phyloP scores from a whole-genome alignment of 164 flowering plant species.

The Nelumbo lutea region DNA sequence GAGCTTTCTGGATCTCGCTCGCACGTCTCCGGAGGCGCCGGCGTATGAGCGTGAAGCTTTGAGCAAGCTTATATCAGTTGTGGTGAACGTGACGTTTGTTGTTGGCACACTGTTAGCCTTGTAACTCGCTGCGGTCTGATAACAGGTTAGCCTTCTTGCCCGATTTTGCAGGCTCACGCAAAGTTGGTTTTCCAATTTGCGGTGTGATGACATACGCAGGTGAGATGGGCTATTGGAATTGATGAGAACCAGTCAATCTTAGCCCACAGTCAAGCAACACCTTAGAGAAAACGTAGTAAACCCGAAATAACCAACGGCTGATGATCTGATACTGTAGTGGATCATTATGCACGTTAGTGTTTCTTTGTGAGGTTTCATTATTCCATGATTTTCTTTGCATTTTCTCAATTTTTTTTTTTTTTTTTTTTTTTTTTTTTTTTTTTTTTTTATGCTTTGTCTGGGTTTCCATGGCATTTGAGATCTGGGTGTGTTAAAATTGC shows the following conservation, averaged over 20 bases:
- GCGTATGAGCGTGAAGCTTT: not conserved
- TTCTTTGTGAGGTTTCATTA: not conserved
- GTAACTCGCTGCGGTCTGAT: not conserved
- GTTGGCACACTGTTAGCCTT: not conserved
- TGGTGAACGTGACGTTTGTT: not conserved
- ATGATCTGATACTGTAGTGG: too few relatives aligned
- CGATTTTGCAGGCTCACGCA: not conserved
- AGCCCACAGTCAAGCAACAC: too few relatives aligned
- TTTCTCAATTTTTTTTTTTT: not conserved
- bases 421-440: not conserved
- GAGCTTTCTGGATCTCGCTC: not conserved
- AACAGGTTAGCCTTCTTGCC: not conserved
- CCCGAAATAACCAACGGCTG: too few relatives aligned
- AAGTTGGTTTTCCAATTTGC: not conserved
- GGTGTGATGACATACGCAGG: not conserved
- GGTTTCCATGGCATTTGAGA: not conserved
- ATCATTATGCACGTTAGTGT: not conserved
- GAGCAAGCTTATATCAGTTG: not conserved
- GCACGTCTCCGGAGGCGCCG: not conserved
- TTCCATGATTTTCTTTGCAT: not conserved
- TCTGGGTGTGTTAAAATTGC: not conserved
- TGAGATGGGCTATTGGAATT: too few relatives aligned
- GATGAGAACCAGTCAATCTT: too few relatives aligned
- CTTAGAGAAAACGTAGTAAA: too few relatives aligned
- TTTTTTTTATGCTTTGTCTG: not conserved